Conservation (phyloP, 331 rosid genomes). For the Rosa hybrid region DNA sequence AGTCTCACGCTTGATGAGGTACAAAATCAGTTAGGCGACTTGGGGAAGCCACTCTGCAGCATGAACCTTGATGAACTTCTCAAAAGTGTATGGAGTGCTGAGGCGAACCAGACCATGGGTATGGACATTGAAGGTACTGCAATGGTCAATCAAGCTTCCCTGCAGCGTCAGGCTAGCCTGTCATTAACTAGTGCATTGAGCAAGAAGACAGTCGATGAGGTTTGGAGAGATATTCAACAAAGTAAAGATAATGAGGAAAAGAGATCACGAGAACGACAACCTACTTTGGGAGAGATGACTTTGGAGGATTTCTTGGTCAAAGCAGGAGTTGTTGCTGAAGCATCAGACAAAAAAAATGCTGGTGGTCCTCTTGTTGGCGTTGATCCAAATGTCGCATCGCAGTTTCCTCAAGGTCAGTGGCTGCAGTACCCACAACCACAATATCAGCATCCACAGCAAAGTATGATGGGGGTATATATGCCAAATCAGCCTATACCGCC, state of each 20-base stretch:
- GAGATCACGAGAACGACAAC: conserved; percentile 59
- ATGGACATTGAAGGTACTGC: conserved; percentile 46
- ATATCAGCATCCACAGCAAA: conserved; percentile 68
- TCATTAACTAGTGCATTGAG: conserved; percentile 62
- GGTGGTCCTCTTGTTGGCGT: conserved; percentile 42
- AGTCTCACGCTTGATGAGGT: conserved; percentile 88
- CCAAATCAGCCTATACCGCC: conserved; percentile 56
- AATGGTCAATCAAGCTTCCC: conserved; percentile 44
- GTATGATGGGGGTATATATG: conserved; percentile 64
- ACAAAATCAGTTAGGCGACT: conserved; percentile 84
- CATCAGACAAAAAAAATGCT: conserved; percentile 37
- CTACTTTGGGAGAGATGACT: conserved; percentile 92
- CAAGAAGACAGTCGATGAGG: conserved; percentile 93
- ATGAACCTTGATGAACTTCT: conserved; percentile 98
- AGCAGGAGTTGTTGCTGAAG: conserved; percentile 76
- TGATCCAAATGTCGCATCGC: conserved; percentile 48
- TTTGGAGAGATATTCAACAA: conserved; percentile 88
- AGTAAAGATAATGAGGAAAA: conserved; percentile 47
- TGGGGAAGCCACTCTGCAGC: conserved; percentile 84
- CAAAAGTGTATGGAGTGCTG: conserved; percentile 72
- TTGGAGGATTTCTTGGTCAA: conserved; percentile 89
- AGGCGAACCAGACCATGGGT: conserved; percentile 59
- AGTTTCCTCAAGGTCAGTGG: conserved; percentile 65
- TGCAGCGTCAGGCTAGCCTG: conserved; percentile 68
- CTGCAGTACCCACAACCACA: conserved; percentile 63